Conservation (phyloP, 139 green algal species). For the Chlamydomonas applanata region DNA sequence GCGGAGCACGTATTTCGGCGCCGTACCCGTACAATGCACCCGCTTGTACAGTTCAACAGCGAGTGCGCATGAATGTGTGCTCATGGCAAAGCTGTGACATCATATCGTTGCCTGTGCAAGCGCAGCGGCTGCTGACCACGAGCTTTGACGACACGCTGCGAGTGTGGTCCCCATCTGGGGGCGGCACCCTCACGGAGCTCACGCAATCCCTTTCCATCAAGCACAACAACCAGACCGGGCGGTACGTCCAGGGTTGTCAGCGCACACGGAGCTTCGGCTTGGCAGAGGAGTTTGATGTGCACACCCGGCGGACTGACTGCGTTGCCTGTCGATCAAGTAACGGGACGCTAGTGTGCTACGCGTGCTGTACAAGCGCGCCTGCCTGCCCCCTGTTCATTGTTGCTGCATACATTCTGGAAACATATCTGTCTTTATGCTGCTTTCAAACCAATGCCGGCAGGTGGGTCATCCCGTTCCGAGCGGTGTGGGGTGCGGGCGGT, state of each 20-base stretch:
- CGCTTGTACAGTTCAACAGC: too few species aligned
- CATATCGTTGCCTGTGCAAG: too few species aligned
- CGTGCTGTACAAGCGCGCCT: neutral
- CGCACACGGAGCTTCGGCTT: too few species aligned
- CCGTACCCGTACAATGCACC: neutral
- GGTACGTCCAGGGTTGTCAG: slow-evolving; percentile 11
- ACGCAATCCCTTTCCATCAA: slow-evolving; percentile 19
- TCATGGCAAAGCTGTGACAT: too few species aligned
- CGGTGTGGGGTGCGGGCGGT: slow-evolving; percentile 31
- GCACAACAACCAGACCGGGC: slow-evolving; percentile 52
- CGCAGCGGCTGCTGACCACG: slow-evolving; percentile 51
- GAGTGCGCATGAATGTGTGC: too few species aligned
- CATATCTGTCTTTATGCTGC: slow-evolving; percentile 9
- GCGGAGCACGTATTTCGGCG: neutral
- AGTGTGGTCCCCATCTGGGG: slow-evolving; percentile 44
- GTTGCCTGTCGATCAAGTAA: too few species aligned
- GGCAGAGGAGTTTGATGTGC: too few species aligned
- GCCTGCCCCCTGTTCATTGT: neutral
- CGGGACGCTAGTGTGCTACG: too few species aligned
- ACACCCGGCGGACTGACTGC: too few species aligned
- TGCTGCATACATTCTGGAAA: neutral
- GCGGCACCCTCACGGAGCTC: neutral
- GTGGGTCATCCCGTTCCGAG: slow-evolving; percentile 41
- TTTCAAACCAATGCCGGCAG: too few species aligned
- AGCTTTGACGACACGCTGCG: slow-evolving; percentile 69